Evolutionary conservation across 2,329 filamentous ascomycete species (phyloP), one percentile per base, ranked within the genome.

Genomic region (Parafenestella ontariensis): DNA sequence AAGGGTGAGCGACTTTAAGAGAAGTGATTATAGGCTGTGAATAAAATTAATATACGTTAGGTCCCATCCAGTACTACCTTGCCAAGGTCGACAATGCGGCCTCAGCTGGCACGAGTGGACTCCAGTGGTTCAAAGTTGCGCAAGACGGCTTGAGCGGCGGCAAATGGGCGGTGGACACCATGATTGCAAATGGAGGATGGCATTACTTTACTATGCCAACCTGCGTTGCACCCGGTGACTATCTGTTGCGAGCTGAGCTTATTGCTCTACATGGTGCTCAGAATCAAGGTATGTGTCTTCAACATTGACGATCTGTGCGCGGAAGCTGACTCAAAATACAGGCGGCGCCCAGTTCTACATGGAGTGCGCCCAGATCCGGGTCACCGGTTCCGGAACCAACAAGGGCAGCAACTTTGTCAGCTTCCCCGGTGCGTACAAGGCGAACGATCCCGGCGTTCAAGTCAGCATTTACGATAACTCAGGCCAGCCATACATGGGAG

Each of bases 91-190:
- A 72, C 63, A 66, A 67, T 29, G 71, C 76, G 10, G 68, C 69
- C 11, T 65, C 69, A 2, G 46, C 68, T 11, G 61, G 69, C 26
- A 74, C 74, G 13, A 74, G 73, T 31, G 70, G 68, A 11, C 58
- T 68, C 15, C 71, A 76, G 52, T 68, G 75, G 52, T 78, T 77
- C 59, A 68, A 71, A 11, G 71, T 76, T 28, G 72, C 74, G 2
- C 70, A 75, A 9, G 72, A 75, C n/a, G 64, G 66, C 13, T 59
- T 74, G 13, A 66, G 65, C 47, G 72, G 65, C 51, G 69, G 70
- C 48, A 72, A 72, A 48, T 81, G 79, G 78, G 79, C 74, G 21
- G 79, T 81, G 42, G 79, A 81, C 64, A 74, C 71, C 62, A 72
- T 81, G 70, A 79, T 80, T 60, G 59, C 72, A 36, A 76, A 76